These are phyloP conservation scores for Dioscorea dumetorum DNA, from an alignment of 106 monocot species.

Conservation along the genomic window DNA sequence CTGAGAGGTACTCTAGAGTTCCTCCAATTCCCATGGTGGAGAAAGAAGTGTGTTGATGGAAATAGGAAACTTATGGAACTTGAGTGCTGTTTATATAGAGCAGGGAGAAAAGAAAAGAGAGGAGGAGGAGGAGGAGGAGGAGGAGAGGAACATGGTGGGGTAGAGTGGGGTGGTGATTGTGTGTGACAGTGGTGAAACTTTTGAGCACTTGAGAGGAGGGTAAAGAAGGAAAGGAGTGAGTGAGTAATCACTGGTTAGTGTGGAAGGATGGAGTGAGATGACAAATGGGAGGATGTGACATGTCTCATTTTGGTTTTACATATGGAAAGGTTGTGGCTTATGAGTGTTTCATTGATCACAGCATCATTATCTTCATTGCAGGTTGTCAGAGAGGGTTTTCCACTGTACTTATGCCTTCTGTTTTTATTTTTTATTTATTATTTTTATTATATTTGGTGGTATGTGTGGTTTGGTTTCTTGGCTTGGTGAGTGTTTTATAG, in stretches of 20 bases:
- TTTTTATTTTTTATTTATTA: too few species aligned
- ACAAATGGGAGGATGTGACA: background rate
- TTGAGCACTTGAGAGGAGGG: too few species aligned
- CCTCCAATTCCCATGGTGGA: slow-evolving; percentile 1
- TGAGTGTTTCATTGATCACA: too few species aligned
- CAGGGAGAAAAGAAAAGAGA: background rate
- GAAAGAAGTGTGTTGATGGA: background rate
- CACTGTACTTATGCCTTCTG: too few species aligned
- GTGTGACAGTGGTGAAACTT: background rate
- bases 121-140: background rate
- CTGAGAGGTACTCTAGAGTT: slow-evolving; percentile 13
- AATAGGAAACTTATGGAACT: background rate
- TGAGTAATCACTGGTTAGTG: background rate
- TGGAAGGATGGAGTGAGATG: background rate
- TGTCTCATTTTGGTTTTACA: background rate
- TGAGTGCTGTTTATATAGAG: background rate
- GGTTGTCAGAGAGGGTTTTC: too few species aligned
- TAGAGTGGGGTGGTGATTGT: background rate
- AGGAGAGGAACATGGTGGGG: background rate
- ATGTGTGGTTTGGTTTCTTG: too few species aligned
- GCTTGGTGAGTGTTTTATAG: too few species aligned
- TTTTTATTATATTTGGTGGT: too few species aligned
- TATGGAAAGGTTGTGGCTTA: too few species aligned
- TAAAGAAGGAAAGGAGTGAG: too few species aligned
- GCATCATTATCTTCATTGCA: too few species aligned